Evolutionary conservation across 768 basidiomycete genomes (phyloP).

Genomic region (Pluteus cervinus): DNA sequence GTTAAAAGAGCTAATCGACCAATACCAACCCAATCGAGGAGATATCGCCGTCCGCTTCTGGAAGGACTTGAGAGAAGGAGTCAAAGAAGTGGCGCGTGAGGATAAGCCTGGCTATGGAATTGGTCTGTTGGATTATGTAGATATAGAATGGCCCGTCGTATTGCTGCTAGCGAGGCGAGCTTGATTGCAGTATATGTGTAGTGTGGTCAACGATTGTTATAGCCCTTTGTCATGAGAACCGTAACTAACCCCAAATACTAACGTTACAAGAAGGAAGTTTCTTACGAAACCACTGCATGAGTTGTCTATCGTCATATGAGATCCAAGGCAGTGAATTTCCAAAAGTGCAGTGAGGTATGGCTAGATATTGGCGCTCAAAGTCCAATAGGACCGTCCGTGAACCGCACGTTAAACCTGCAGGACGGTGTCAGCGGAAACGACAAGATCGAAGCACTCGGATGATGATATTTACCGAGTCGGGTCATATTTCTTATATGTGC

Average conservation of each 20-base stretch:
- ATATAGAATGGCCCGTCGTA: slow-evolving; percentile 48
- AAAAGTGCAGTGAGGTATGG: too few species aligned
- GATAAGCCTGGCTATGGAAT: slow-evolving; percentile 21
- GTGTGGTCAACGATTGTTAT: too few species aligned
- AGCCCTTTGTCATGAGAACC: too few species aligned
- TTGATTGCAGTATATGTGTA: slow-evolving; percentile 5
- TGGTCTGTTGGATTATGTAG: slow-evolving; percentile 31
- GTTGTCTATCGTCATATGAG: too few species aligned
- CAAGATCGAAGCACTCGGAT: background rate
- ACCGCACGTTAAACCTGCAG: slow-evolving; percentile 28
- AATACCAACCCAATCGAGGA: too few species aligned
- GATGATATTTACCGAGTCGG: slow-evolving; percentile 26
- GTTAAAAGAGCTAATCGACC: too few species aligned
- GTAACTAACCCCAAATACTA: too few species aligned
- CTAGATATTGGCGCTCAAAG: too few species aligned
- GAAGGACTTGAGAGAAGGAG: slow-evolving; percentile 42
- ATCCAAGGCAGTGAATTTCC: too few species aligned
- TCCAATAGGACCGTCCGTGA: slow-evolving; percentile 24
- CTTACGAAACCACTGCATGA: too few species aligned
- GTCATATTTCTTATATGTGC: slow-evolving; percentile 37
- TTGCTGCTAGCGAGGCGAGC: slow-evolving; percentile 29
- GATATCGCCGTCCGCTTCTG: slow-evolving; percentile 64
- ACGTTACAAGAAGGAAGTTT: too few species aligned
- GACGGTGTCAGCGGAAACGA: background rate
- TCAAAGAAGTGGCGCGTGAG: slow-evolving; percentile 14